Evolutionary conservation across 2,329 filamentous ascomycete genomes (phyloP).

Genomic region (Aspergillus pseudonomiae): DNA sequence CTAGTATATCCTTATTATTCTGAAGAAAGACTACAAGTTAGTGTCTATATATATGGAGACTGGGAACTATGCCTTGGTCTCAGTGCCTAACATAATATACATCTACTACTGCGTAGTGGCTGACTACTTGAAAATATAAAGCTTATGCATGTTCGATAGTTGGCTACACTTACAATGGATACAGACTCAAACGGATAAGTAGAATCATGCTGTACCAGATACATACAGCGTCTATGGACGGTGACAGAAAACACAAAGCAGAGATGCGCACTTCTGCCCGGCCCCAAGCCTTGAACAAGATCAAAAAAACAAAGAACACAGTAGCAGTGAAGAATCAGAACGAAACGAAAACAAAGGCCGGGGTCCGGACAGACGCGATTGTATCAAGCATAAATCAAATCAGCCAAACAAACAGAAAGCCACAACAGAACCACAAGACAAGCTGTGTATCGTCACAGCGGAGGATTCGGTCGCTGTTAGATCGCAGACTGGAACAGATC

Average conservation of each 20-base stretch:
- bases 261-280: constrained; percentile 50
- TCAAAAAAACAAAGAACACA: constrained; percentile 19
- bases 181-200: background rate
- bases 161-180: background rate
- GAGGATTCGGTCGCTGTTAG: background rate
- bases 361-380: constrained; percentile 49
- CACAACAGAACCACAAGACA: constrained; percentile 3
- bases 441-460: background rate
- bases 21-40: background rate
- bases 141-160: background rate
- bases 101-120: background rate
- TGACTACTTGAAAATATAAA: background rate
- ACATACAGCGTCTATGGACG: constrained; percentile 2
- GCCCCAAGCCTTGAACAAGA: constrained; percentile 36
- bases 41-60: background rate
- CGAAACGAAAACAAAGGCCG: constrained; percentile 28
- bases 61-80: background rate
- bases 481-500: background rate
- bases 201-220: background rate
- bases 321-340: constrained; percentile 13
- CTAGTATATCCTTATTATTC: no score
- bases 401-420: constrained; percentile 27
- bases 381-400: constrained; percentile 48
- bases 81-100: background rate
- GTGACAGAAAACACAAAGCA: constrained; percentile 6